A percentile compares a stretch with the other conserved stretches of the same genome.
Evolutionary conservation across 805 yeast species (phyloP).

Genomic region (Cyberlindnera euphorbiae): DNA sequence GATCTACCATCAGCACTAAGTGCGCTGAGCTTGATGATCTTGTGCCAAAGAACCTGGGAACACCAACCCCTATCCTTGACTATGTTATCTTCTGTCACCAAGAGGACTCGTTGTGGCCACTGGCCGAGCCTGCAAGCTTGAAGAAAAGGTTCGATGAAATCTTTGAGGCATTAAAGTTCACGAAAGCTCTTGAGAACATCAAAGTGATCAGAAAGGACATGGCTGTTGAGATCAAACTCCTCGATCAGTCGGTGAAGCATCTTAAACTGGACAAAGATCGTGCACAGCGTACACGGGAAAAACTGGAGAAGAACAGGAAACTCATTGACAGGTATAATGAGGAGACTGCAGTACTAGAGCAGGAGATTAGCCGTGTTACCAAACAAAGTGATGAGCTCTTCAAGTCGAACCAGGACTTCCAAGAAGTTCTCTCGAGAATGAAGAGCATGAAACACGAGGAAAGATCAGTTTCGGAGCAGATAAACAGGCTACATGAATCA

Average conservation of each 20-base stretch:
- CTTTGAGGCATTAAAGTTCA: slow-evolving; percentile 89
- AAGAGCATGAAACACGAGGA: slow-evolving; percentile 51
- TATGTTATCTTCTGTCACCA: slow-evolving; percentile 97
- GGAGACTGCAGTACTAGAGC: slow-evolving; percentile 46
- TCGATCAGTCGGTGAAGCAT: slow-evolving; percentile 77
- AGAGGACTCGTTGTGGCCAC: slow-evolving; percentile 95
- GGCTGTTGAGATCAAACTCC: slow-evolving; percentile 65
- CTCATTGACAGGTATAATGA: slow-evolving; percentile 41
- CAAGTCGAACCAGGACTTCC: slow-evolving; percentile 76
- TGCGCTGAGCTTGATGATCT: slow-evolving; percentile 79
- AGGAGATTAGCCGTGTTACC: slow-evolving; percentile 48
- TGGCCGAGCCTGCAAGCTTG: slow-evolving; percentile 81
- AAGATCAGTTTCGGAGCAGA: slow-evolving; percentile 43
- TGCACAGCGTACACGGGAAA: slow-evolving; percentile 52
- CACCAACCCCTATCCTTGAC: slow-evolving; percentile 80
- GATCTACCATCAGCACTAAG: slow-evolving; percentile 72
- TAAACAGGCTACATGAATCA: slow-evolving; percentile 43
- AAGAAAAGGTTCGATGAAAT: slow-evolving; percentile 95
- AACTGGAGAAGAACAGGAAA: slow-evolving; percentile 37
- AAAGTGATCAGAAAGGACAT: slow-evolving; percentile 75
- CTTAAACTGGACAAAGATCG: slow-evolving; percentile 68
- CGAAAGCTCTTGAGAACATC: slow-evolving; percentile 80
- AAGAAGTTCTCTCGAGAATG: slow-evolving; percentile 57
- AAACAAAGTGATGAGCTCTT: slow-evolving; percentile 59
- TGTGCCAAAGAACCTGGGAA: slow-evolving; percentile 82